These are phyloP conservation scores for Heliosperma pusillum DNA, from an alignment of 148 eudicot genomes.

Conservation along the genomic window DNA sequence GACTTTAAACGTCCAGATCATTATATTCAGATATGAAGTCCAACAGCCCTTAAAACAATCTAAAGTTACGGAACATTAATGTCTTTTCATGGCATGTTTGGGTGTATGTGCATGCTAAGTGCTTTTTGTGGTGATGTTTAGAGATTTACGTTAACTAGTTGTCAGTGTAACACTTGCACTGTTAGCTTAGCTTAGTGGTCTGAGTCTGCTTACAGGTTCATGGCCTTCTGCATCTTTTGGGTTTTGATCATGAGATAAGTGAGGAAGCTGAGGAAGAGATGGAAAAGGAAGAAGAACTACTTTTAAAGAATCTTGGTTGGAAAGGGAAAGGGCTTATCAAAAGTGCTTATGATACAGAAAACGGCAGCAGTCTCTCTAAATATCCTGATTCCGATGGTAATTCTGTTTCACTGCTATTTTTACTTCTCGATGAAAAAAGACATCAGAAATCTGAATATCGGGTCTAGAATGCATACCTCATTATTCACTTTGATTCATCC, in stretches of 20 bases:
- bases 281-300: slow-evolving; percentile 69
- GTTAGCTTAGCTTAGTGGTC: not conserved
- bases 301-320: slow-evolving; percentile 75
- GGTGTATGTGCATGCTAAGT: too few relatives aligned
- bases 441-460: too few relatives aligned
- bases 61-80: too few relatives aligned
- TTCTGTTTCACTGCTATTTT: not conserved
- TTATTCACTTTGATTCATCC: slow-evolving; percentile 20
- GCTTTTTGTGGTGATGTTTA: too few relatives aligned
- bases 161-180: not conserved
- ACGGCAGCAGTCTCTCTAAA: slow-evolving; percentile 36
- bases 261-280: slow-evolving; percentile 88
- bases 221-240: slow-evolving; percentile 83
- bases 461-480: too few relatives aligned
- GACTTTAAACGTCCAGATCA: too few relatives aligned
- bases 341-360: slow-evolving; percentile 55
- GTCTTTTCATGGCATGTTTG: too few relatives aligned
- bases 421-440: too few relatives aligned
- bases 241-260: slow-evolving; percentile 88
- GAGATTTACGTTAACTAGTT: too few relatives aligned
- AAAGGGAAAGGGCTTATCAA: slow-evolving; percentile 83
- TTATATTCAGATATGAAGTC: too few relatives aligned
- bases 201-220: slow-evolving; percentile 48
- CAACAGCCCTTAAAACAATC: too few relatives aligned
- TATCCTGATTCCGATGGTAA: slow-evolving; percentile 62